Conservation (phyloP, 1,284 basidiomycete species). For the Kwoniella shivajii region DNA sequence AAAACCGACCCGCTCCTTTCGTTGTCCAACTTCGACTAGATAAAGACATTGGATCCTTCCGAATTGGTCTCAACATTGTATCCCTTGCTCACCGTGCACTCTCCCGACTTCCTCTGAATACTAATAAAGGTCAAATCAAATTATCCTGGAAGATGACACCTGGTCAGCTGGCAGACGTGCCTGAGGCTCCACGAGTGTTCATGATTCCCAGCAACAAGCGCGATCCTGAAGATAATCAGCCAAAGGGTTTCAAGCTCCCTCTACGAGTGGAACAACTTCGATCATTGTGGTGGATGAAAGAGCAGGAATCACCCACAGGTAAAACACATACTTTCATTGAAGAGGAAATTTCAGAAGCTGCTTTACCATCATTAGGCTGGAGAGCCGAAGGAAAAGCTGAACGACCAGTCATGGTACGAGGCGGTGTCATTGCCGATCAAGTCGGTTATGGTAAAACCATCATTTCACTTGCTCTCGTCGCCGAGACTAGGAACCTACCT, state of each 20-base stretch:
- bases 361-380: constrained; percentile 84
- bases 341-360: constrained; percentile 90
- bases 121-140: constrained; percentile 58
- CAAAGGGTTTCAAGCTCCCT: constrained; percentile 68
- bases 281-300: constrained; percentile 90
- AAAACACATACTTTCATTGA: constrained; percentile 72
- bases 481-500: constrained; percentile 63
- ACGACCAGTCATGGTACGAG: constrained; percentile 71
- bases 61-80: constrained; percentile 83
- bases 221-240: constrained; percentile 75
- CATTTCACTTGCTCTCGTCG: constrained; percentile 83
- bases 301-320: constrained; percentile 69
- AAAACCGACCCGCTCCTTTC: constrained; percentile 82
- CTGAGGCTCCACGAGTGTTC: constrained; percentile 60
- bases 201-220: constrained; percentile 73
- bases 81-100: constrained; percentile 86
- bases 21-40: constrained; percentile 82
- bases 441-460: constrained; percentile 97
- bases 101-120: constrained; percentile 70
- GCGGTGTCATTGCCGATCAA: constrained; percentile 92
- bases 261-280: constrained; percentile 85
- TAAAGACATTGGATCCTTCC: constrained; percentile 66
- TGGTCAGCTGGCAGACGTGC: constrained; percentile 50
- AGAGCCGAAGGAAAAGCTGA: constrained; percentile 87
- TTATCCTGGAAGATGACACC: constrained; percentile 82